phyloP scores from a whole-genome alignment of 2,329 filamentous ascomycete genomes.

The Ophiostoma tasmaniense region DNA sequence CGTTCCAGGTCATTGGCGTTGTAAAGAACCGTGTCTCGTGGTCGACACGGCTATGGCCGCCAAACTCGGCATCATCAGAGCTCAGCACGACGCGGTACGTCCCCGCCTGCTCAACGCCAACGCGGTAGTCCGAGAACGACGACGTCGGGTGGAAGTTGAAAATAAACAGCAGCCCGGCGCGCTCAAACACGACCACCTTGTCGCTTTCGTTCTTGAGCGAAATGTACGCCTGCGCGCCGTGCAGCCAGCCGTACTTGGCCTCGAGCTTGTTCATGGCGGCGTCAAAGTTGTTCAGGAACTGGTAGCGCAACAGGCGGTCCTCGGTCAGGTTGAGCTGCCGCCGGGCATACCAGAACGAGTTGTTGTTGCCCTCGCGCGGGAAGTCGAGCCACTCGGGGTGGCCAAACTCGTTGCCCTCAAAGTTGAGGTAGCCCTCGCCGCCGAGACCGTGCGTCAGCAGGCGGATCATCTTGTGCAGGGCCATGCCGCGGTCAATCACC shows the following conservation, averaged over 20 bases:
- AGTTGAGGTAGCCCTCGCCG: slow-evolving; percentile 96
- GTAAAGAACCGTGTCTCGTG: slow-evolving; percentile 86
- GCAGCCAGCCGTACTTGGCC: slow-evolving; percentile 84
- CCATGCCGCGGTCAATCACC: slow-evolving; percentile 81
- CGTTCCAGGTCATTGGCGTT: slow-evolving; percentile 83
- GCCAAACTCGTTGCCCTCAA: slow-evolving; percentile 97
- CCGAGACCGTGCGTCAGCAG: slow-evolving; percentile 85
- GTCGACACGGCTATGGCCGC: slow-evolving; percentile 70
- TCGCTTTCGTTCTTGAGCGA: slow-evolving; percentile 88
- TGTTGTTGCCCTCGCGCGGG: slow-evolving; percentile 82
- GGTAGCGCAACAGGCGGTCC: slow-evolving; percentile 76
- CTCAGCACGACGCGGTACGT: slow-evolving; percentile 84
- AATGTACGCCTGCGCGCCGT: slow-evolving; percentile 77
- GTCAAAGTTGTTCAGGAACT: slow-evolving; percentile 90
- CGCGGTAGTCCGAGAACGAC: slow-evolving; percentile 86
- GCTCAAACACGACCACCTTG: slow-evolving; percentile 93
- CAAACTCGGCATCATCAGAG: slow-evolving; percentile 67
- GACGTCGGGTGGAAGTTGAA: slow-evolving; percentile 89
- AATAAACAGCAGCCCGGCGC: slow-evolving; percentile 79
- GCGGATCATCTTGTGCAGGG: slow-evolving; percentile 95
- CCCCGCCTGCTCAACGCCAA: slow-evolving; percentile 75
- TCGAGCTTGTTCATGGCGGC: slow-evolving; percentile 82
- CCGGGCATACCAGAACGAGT: slow-evolving; percentile 90
- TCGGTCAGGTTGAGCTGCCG: slow-evolving; percentile 90
- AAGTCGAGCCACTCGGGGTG: slow-evolving; percentile 99